Percentiles rank a stretch among this genome's conserved stretches.
phyloP scores from a whole-genome alignment of 108 stramenopile genomes.

The Mayamaea pseudoterrestris region DNA sequence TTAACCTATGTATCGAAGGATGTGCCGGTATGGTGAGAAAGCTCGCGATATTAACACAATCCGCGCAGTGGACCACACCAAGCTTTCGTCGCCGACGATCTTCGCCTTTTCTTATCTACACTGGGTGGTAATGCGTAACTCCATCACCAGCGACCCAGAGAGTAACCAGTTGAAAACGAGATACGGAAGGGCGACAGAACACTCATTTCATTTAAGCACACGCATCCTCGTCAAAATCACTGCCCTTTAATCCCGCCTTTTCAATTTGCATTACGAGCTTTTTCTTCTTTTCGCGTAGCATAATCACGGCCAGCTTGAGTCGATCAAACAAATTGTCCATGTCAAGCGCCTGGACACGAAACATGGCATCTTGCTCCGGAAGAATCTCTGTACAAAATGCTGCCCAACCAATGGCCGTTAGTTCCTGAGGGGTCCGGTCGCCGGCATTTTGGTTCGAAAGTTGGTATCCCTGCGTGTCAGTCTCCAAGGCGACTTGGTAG shows the following conservation, averaged over 20 bases:
- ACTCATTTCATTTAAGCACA: no score
- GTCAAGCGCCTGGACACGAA: constrained; percentile 66
- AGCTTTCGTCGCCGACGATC: no score
- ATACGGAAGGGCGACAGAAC: no score
- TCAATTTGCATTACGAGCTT: constrained; percentile 37
- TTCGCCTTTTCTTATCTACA: no score
- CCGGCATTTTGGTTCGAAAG: neutral
- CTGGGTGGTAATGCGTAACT: no score
- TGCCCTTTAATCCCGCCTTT: constrained; percentile 24
- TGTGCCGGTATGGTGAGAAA: no score
- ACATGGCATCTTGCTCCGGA: constrained; percentile 28
- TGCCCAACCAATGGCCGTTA: constrained; percentile 74
- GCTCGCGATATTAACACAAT: no score
- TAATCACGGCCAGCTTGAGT: constrained; percentile 45
- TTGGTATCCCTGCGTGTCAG: constrained; percentile 37
- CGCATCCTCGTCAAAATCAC: no score
- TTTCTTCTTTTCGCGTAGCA: constrained; percentile 51
- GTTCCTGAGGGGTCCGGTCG: constrained; percentile 45
- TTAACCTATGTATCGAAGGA: no score
- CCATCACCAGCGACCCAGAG: no score
- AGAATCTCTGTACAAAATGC: constrained; percentile 46
- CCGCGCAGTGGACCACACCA: no score
- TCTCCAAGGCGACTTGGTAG: constrained; percentile 17
- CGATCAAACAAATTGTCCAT: constrained; percentile 39
- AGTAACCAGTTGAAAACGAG: no score